A percentile compares a stretch with the other conserved stretches of the same genome.
Conservation (phyloP, 371 early-diverging fungal species). For the Mucor velutinosus region DNA sequence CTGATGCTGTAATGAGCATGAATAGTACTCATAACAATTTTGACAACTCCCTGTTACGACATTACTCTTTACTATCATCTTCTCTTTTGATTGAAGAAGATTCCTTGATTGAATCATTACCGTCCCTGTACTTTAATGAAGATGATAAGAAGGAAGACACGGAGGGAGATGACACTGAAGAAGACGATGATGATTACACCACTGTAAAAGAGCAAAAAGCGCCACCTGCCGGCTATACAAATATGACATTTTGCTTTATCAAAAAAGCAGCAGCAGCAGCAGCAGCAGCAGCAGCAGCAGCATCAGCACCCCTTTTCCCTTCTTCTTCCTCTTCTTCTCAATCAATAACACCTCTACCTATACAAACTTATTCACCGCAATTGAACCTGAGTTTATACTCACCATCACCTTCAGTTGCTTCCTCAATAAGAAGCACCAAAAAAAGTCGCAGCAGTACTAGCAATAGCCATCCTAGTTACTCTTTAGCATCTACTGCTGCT, state of each 20-base stretch:
- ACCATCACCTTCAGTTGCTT: constrained; percentile 2
- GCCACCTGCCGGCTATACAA: neutral
- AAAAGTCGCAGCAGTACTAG: neutral
- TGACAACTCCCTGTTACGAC: neutral
- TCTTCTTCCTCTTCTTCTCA: constrained; percentile 1
- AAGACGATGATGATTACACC: constrained; percentile 1
- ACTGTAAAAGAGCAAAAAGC: neutral
- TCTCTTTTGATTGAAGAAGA: neutral
- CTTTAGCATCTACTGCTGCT: constrained; percentile 2
- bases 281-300: neutral
- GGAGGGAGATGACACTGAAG: constrained; percentile 5
- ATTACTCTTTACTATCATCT: neutral
- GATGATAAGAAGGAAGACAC: constrained; percentile 2
- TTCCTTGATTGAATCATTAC: neutral
- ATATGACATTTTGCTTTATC: neutral
- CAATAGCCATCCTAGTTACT: neutral
- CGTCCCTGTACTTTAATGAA: neutral
- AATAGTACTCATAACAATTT: neutral
- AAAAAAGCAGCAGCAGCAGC: neutral
- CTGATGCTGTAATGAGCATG: neutral
- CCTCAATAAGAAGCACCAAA: neutral
- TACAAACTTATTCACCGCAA: constrained; percentile 20
- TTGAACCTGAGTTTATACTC: constrained; percentile 8
- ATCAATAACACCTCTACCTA: neutral
- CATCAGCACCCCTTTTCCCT: neutral